Evolutionary conservation across 768 basidiomycete genomes (phyloP).

Genomic region (Gloeopeniophorella convolvens): DNA sequence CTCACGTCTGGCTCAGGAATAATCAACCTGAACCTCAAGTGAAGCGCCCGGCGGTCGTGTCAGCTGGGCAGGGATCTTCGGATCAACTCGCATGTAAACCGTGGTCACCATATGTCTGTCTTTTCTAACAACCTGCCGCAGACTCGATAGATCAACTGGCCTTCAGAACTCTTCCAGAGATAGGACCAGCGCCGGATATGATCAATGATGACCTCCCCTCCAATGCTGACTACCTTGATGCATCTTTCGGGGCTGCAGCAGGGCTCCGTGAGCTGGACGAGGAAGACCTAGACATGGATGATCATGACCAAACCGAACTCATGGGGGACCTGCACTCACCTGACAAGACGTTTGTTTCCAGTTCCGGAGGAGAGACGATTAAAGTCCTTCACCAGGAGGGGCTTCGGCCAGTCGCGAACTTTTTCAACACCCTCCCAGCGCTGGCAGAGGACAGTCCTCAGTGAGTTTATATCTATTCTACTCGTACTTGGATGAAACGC

Average conservation of each 20-base stretch:
- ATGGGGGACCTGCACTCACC: background rate
- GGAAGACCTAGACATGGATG: slow-evolving; percentile 61
- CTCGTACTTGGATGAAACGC: slow-evolving; percentile 6
- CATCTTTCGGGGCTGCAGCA: slow-evolving; percentile 70
- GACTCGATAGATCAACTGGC: slow-evolving; percentile 79
- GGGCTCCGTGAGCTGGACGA: slow-evolving; percentile 68
- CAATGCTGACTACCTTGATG: slow-evolving; percentile 83
- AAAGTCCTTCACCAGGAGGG: slow-evolving; percentile 61
- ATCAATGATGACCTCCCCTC: slow-evolving; percentile 87
- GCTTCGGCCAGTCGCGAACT: slow-evolving; percentile 65
- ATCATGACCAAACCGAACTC: slow-evolving; percentile 32
- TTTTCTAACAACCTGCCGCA: slow-evolving; percentile 24
- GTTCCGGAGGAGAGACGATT: slow-evolving; percentile 79
- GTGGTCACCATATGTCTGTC: background rate
- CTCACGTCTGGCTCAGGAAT: background rate
- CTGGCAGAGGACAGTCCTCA: slow-evolving; percentile 36
- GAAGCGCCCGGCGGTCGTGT: slow-evolving; percentile 12
- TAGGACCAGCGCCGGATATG: slow-evolving; percentile 80
- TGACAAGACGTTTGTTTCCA: slow-evolving; percentile 42
- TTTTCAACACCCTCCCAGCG: slow-evolving; percentile 63
- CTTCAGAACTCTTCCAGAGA: slow-evolving; percentile 66
- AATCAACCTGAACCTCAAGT: background rate
- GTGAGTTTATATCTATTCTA: slow-evolving; percentile 33
- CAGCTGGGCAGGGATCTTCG: slow-evolving; percentile 4
- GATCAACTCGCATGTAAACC: slow-evolving; percentile 26